Conservation (phyloP, 2,329 filamentous ascomycete species). For the Trichoderma asperellum region DNA sequence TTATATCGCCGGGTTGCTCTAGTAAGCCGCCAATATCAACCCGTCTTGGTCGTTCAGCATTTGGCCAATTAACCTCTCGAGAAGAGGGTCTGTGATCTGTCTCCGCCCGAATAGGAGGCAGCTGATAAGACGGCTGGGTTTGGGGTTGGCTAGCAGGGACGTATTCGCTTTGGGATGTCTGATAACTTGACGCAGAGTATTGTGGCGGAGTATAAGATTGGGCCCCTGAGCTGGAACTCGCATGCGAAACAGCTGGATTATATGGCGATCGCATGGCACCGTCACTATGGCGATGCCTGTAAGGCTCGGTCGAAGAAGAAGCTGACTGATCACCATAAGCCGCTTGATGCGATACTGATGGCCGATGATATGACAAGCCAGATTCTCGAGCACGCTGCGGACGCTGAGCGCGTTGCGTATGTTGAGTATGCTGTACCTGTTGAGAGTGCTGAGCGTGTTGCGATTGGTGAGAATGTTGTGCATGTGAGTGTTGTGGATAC, state of each 20-base stretch:
- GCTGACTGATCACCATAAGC: conserved; percentile 50
- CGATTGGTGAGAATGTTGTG: conserved; percentile 25
- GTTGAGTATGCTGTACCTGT: background rate
- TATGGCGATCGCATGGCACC: conserved; percentile 36
- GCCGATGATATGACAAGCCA: conserved; percentile 48
- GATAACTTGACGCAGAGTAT: conserved; percentile 53
- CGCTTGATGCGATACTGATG: conserved; percentile 38
- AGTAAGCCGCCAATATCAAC: conserved; percentile 67
- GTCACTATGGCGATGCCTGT: conserved; percentile 48
- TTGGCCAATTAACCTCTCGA: conserved; percentile 41
- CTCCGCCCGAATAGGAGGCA: conserved; percentile 53
- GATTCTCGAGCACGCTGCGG: conserved; percentile 42
- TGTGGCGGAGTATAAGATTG: conserved; percentile 53
- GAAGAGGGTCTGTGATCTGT: conserved; percentile 37
- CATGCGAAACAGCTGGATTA: conserved; percentile 40
- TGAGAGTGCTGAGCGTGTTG: conserved; percentile 21
- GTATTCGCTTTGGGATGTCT: conserved; percentile 58
- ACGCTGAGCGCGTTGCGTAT: background rate
- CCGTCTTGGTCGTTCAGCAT: conserved; percentile 57
- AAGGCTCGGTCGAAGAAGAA: conserved; percentile 53
- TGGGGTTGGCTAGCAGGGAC: conserved; percentile 41
- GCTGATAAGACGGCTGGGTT: conserved; percentile 47
- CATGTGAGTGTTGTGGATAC: conserved; percentile 31
- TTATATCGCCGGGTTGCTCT: conserved; percentile 55
- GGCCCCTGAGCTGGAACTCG: conserved; percentile 30